These are phyloP conservation scores for Pseudogymnoascus sp. DNA, from an alignment of 2,329 filamentous ascomycete genomes.

Conservation along the genomic window DNA sequence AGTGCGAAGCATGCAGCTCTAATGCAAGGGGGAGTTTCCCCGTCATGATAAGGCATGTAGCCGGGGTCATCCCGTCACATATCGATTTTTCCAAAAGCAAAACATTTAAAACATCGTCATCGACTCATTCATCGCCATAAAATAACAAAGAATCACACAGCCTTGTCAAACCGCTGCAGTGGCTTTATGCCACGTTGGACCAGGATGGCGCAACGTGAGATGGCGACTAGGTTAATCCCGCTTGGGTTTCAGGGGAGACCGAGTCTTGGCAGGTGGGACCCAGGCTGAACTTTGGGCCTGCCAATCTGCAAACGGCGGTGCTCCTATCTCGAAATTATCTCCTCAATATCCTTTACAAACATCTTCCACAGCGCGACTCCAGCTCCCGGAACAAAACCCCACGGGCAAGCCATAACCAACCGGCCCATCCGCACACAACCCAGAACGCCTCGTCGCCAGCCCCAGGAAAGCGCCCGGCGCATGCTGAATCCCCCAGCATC, in stretches of 20 bases:
- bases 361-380: neutral
- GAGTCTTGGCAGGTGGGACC: neutral
- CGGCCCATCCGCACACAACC: neutral
- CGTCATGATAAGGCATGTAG: neutral
- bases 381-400: neutral
- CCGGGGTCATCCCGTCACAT: neutral
- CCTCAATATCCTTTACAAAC: neutral
- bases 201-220: neutral
- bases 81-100: neutral
- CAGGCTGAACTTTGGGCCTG: neutral
- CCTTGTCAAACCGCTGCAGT: neutral
- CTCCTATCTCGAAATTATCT: neutral
- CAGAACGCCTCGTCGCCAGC: neutral
- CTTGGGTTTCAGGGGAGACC: neutral
- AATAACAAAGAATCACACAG: neutral
- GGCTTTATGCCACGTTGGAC: neutral
- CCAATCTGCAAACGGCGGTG: neutral
- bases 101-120: neutral
- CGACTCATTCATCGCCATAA: neutral
- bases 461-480: neutral
- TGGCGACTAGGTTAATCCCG: neutral
- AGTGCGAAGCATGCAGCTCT: neutral
- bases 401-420: neutral
- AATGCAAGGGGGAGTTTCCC: neutral
- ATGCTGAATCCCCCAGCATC: neutral